Evolutionary conservation across 2,329 filamentous ascomycete genomes (phyloP), one percentile per base, ranked within the genome.

Genomic region (Sclerotinia spermophila): DNA sequence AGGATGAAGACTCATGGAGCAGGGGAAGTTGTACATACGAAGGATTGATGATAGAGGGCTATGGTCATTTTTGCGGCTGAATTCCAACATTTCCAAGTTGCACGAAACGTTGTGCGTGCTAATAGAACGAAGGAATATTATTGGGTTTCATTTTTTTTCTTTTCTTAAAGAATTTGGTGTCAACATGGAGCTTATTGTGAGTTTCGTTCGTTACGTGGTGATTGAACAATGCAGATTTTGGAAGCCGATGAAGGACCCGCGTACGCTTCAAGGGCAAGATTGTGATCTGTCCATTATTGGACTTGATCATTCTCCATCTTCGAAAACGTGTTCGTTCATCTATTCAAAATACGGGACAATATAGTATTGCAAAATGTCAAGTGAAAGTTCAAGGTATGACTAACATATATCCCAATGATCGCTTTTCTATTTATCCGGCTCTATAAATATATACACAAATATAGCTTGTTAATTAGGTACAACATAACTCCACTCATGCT

Each of bases 401-500:
- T 51, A 33, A 30, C 30, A 24, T 30, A 33, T 51, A 51, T 62
- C 30, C n/a, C 33, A 69, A 42, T 42, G n/a, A 21, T 51, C 35
- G 27, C 35, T 30, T 68, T 60, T 40, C 51, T 19, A 66, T 69
- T 38, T 30, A 38, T 27, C 27, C 33, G 3, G 13, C 24, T 69
- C 68, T 69, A 55, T 66, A 58, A 30, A 17, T 66, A 55, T 56
- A n/a, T 66, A 66, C 24, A 35, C 38, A 24, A 35, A 56, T 30
- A 58, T 40, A 44, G 8, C 5, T 38, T 33, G 27, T 60, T 76
- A 72, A 67, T 73, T 38, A 58, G 76, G 76, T 17, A 79, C 75
- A 68, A 78, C 75, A 77, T 89, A 90, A 85, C 94, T 97, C 96
- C 96, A 99, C 75, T 90, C 86, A 81, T 97, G 93, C 80, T 93